Percentiles rank a stretch among this genome's conserved stretches.
These are phyloP conservation scores for Gnetum montanum DNA, from an alignment of 75 land plant species.

Conservation along the genomic window DNA sequence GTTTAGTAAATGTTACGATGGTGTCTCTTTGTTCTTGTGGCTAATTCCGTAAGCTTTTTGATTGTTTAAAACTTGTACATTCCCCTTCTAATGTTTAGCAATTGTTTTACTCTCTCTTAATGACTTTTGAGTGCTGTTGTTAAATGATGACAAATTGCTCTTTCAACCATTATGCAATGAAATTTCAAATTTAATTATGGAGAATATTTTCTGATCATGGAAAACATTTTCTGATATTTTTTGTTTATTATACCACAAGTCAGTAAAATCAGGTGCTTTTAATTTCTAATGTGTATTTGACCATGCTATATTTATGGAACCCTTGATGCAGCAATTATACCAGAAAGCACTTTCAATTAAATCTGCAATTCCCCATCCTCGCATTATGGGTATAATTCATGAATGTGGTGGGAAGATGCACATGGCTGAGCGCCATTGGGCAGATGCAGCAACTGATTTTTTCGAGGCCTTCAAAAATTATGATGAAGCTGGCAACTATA, in stretches of 20 bases:
- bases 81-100: neutral
- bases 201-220: no score
- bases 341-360: constrained; percentile 84
- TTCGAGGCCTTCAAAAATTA: constrained; percentile 98
- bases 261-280: neutral
- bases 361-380: constrained; percentile 96
- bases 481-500: constrained; percentile 95
- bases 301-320: neutral
- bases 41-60: no score
- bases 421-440: constrained; percentile 96
- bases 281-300: neutral
- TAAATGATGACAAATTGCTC: no score
- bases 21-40: no score
- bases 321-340: constrained; percentile 72
- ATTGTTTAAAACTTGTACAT: no score
- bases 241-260: no score
- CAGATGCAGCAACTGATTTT: constrained; percentile 91
- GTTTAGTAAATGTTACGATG: no score
- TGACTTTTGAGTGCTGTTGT: no score
- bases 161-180: no score
- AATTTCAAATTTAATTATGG: no score
- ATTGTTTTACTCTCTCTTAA: no score
- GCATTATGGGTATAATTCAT: constrained; percentile 97
- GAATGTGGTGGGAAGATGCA: constrained; percentile 99
- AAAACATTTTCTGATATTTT: no score